Conservation (phyloP, 441 rosid species). For the Mallotus repandus region DNA sequence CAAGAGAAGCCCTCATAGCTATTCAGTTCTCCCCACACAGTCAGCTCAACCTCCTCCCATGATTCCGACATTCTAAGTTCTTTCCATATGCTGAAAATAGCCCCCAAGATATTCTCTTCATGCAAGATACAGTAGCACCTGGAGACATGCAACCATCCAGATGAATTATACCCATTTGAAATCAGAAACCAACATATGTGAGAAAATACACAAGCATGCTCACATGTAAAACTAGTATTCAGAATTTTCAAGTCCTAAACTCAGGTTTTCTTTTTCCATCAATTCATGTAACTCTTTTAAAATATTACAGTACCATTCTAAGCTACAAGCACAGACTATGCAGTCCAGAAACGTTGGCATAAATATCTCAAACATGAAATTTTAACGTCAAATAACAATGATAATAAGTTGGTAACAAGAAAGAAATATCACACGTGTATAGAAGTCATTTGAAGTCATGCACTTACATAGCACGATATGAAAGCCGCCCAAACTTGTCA, state of each 20-base stretch:
- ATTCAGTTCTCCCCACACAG: conserved; percentile 81
- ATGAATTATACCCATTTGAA: not conserved
- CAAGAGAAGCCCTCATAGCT: conserved; percentile 34
- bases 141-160: conserved; percentile 23
- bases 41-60: conserved; percentile 86
- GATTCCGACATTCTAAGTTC: conserved; percentile 60
- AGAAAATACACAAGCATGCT: not conserved
- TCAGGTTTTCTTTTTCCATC: not conserved
- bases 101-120: conserved; percentile 83
- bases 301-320: not conserved
- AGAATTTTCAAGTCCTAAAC: not conserved
- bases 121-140: conserved; percentile 94
- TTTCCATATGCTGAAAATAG: conserved; percentile 76
- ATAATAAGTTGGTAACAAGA: not conserved
- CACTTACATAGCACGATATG: conserved; percentile 91
- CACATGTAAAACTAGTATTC: not conserved
- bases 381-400: not conserved
- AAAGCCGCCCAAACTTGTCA: conserved; percentile 51
- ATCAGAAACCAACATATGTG: too few relatives aligned
- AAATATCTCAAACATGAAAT: not conserved
- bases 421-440: not conserved
- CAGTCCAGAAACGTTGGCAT: not conserved
- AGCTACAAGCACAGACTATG: not conserved
- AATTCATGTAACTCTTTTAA: not conserved
- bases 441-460: not conserved